Base-by-base conservation (phyloP, 176 grass and related monocot species). In the Saccharum spontaneum region DNA sequence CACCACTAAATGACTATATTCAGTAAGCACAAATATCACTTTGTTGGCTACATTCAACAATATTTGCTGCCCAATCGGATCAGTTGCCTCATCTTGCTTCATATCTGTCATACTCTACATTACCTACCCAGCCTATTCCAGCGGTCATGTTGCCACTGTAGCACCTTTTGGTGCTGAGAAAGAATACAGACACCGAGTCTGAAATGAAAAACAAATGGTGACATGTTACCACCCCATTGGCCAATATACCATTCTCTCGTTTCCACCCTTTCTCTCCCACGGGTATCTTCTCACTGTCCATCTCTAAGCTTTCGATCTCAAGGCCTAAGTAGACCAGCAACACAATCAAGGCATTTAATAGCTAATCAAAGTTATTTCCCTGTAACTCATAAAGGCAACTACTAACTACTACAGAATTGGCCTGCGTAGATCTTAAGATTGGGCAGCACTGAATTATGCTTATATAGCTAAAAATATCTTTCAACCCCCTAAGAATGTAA, bases 21-120 rank as follows among this genome's bases (percentile, higher is more conserved):
- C 69, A 73, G 14, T 10, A 68, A 75, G 36, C 1, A 80, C 18
- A 17, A 73, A 79, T 74, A 59, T 37, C 14, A 69, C 28, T 36
- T 22, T 71, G 22, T 59, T 83, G 61, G 41, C 77, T 66, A 54
- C n/a, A 65, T 73, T 41, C 10, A 79, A 38, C 20, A 41, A 66
- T 80, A 38, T 36, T 26, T 80, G 41, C 54, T 79, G 15, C 15
- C 4, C 18, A 79, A 3, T 74, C 10, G 0, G 43, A 73, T 45
- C 16, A 26, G 36, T 67, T 79, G 41, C 20, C 30, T 72, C 23
- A 43, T 62, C 8, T 54, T 45, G 40, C 16, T 77, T 39, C 16
- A 52, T 34, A 84, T 36, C 34, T 71, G 50, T 67, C 61, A 80
- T 73, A 12, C 37, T 84, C 23, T 23, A 54, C 24, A 10, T 43